Percentiles rank a stretch among this genome's conserved stretches.
Evolutionary conservation across 331 rosid species (phyloP).

Genomic region (Acacia concinna): DNA sequence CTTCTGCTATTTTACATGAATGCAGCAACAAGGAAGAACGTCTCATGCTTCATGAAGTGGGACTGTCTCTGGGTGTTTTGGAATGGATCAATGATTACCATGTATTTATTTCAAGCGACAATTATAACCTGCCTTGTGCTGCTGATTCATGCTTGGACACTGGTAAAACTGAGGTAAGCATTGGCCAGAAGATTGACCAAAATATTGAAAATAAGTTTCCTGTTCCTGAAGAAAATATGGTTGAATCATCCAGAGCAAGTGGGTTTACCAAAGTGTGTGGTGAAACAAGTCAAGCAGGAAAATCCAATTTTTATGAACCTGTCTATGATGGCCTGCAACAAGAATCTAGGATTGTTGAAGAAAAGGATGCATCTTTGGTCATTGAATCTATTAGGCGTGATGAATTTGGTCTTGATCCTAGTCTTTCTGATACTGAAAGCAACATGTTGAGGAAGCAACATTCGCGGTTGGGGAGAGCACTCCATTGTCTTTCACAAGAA

Average conservation of each 20-base stretch:
- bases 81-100: constrained; percentile 83
- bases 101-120: constrained; percentile 43
- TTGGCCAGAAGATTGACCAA: constrained; percentile 37
- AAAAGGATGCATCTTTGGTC: constrained; percentile 62
- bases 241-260: constrained; percentile 28
- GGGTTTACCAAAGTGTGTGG: constrained; percentile 29
- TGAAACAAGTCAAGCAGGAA: constrained; percentile 27
- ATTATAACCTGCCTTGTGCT: constrained; percentile 29
- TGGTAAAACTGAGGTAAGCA: constrained; percentile 28
- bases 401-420: constrained; percentile 90
- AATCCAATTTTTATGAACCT: constrained; percentile 31
- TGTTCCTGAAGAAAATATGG: constrained; percentile 41
- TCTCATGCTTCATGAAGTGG: constrained; percentile 87
- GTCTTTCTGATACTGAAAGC: constrained; percentile 59
- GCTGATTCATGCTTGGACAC: constrained; percentile 40
- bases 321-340: constrained; percentile 27
- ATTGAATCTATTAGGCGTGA: constrained; percentile 84
- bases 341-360: constrained; percentile 38
- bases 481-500: constrained; percentile 97
- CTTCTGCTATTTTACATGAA: constrained; percentile 70
- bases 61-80: constrained; percentile 68
- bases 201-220: constrained; percentile 30
- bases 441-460: constrained; percentile 88
- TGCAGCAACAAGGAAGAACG: constrained; percentile 65
- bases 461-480: constrained; percentile 97